phyloP scores from a whole-genome alignment of 23 red algal genomes.

The Gracilaria vermiculophylla region DNA sequence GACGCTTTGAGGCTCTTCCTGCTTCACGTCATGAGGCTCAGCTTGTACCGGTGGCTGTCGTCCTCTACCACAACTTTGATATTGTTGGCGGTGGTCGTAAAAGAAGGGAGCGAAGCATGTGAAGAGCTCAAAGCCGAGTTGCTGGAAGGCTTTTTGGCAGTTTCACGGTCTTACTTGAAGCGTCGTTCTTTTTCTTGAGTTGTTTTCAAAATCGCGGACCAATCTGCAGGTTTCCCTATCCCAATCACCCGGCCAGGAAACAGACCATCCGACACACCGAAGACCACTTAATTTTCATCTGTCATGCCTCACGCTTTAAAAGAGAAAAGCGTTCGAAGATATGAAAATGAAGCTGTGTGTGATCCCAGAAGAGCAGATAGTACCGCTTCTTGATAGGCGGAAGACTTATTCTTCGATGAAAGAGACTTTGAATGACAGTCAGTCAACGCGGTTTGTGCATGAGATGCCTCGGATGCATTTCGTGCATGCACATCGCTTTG shows the following conservation, averaged over 20 bases:
- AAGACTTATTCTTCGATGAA: too few relatives aligned
- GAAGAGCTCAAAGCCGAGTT: not conserved
- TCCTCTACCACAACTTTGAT: not conserved
- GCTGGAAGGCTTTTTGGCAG: not conserved
- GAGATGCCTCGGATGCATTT: too few relatives aligned
- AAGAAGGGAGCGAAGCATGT: not conserved
- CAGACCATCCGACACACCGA: slow-evolving; percentile 36
- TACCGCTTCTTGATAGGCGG: too few relatives aligned
- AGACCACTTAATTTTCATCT: slow-evolving; percentile 12
- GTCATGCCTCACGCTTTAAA: not conserved
- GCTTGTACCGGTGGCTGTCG: not conserved
- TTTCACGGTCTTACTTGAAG: not conserved
- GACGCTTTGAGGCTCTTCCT: not conserved
- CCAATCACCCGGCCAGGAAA: slow-evolving; percentile 30
- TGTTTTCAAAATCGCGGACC: slow-evolving; percentile 19
- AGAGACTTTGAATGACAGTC: too few relatives aligned
- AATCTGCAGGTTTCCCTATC: slow-evolving; percentile 25
- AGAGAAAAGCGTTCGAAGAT: too few relatives aligned
- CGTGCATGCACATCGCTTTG: too few relatives aligned
- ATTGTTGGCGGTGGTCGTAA: not conserved
- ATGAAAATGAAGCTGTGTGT: too few relatives aligned
- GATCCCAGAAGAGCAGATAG: too few relatives aligned
- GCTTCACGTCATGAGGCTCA: not conserved
- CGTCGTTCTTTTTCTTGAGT: slow-evolving; percentile 37
- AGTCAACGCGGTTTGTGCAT: too few relatives aligned